A percentile compares a stretch with the other conserved stretches of the same genome.
These are phyloP conservation scores for Teunomyces barrocoloradensis DNA, from an alignment of 805 yeast genomes.

Conservation along the genomic window DNA sequence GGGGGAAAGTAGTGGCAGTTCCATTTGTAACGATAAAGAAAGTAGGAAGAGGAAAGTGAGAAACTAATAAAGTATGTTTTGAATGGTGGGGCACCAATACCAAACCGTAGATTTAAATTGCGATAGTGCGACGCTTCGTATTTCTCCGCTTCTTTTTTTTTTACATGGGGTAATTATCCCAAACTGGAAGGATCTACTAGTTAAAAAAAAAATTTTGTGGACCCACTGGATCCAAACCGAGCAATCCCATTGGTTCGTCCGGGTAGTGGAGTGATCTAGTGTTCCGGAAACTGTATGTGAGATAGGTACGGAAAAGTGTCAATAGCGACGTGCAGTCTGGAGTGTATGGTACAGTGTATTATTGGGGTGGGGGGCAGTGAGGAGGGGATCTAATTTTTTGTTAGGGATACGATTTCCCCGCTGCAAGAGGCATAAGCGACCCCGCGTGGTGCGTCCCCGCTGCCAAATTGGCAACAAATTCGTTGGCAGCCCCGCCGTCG, in stretches of 20 bases:
- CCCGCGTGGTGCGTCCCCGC: neutral
- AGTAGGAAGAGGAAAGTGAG: no score
- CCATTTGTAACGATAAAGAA: neutral
- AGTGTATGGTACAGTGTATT: no score
- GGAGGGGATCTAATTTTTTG: neutral
- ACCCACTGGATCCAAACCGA: neutral
- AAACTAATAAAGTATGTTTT: no score
- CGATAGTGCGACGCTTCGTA: neutral
- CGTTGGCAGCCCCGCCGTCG: slow-evolving; percentile 5
- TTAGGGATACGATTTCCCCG: neutral
- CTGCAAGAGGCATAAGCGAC: neutral
- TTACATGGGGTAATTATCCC: neutral
- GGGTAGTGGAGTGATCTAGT: neutral
- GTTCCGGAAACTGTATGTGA: no score
- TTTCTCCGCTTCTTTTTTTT: neutral
- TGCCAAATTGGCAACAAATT: slow-evolving; percentile 5
- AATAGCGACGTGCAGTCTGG: no score
- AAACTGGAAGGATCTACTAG: neutral
- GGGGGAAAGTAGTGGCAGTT: slow-evolving; percentile 12
- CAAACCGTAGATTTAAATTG: neutral
- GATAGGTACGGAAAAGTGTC: no score
- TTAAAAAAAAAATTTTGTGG: neutral
- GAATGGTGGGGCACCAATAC: no score
- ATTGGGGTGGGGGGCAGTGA: no score
- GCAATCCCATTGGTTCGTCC: neutral